Evolutionary conservation across 306 rosid genomes (phyloP).

Genomic region (Nissolia schottii): DNA sequence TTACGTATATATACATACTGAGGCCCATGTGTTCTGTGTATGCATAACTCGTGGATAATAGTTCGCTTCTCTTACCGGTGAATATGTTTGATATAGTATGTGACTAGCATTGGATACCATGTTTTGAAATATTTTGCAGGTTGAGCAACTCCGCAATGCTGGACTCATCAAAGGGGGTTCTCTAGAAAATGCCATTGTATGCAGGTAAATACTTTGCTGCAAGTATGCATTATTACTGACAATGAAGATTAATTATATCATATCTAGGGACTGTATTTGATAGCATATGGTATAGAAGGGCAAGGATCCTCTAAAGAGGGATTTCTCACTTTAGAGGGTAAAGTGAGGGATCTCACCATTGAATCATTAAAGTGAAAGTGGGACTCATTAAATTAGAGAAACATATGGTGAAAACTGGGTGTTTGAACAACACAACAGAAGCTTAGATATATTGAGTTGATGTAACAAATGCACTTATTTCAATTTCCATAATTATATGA

Average conservation of each 20-base stretch:
- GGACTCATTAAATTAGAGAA: too few species aligned
- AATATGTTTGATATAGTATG: neutral
- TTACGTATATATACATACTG: neutral
- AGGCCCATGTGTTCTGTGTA: neutral
- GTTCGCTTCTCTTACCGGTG: neutral
- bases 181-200: slow-evolving; percentile 74
- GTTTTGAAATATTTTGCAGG: slow-evolving; percentile 41
- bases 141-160: slow-evolving; percentile 65
- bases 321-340: too few species aligned
- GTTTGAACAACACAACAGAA: too few species aligned
- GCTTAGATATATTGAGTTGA: too few species aligned
- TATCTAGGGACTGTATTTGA: neutral
- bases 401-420: too few species aligned
- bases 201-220: slow-evolving; percentile 53
- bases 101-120: slow-evolving; percentile 7
- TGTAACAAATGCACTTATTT: too few species aligned
- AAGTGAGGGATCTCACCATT: too few species aligned
- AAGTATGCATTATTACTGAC: neutral
- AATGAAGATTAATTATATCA: slow-evolving; percentile 4
- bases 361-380: too few species aligned
- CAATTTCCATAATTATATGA: too few species aligned
- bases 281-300: neutral
- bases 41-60: neutral
- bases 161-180: slow-evolving; percentile 91
- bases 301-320: too few species aligned